phyloP scores from a whole-genome alignment of 257 asterid species.

The Eustoma russellianum region DNA sequence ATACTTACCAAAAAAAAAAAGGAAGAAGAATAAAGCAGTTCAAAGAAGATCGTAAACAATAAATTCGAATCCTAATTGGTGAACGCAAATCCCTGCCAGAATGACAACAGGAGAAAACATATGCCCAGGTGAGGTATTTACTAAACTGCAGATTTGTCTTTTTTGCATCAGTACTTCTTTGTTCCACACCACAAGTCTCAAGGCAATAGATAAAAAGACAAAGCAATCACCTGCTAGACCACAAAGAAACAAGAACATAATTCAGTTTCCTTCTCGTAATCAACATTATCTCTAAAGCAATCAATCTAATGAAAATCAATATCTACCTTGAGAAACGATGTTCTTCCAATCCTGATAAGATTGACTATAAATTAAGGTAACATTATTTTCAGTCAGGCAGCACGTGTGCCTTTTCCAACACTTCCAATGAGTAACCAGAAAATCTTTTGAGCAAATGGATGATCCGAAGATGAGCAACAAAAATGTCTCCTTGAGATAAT shows the following conservation, averaged over 20 bases:
- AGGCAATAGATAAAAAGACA: neutral
- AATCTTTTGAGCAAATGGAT: neutral
- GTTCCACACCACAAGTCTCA: neutral
- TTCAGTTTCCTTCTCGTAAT: neutral
- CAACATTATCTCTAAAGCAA: neutral
- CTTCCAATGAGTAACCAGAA: neutral
- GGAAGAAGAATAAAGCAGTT: too few relatives aligned
- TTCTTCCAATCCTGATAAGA: conserved; percentile 6
- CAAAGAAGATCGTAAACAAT: too few relatives aligned
- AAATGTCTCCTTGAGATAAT: neutral
- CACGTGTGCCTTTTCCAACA: neutral
- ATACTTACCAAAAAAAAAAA: too few relatives aligned
- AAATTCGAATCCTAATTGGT: too few relatives aligned
- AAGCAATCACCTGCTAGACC: too few relatives aligned
- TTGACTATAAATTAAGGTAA: conserved; percentile 9
- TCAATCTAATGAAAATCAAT: neutral
- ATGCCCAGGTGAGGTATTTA: conserved; percentile 2
- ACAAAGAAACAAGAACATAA: too few relatives aligned
- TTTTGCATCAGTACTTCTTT: conserved; percentile 2
- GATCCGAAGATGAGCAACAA: neutral
- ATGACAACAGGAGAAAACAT: neutral
- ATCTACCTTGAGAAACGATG: conserved; percentile 11
- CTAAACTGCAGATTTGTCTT: neutral
- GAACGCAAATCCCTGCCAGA: neutral
- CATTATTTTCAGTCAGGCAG: neutral